phyloP scores from a whole-genome alignment of 1,284 basidiomycete species.

The Cerrena zonata region DNA sequence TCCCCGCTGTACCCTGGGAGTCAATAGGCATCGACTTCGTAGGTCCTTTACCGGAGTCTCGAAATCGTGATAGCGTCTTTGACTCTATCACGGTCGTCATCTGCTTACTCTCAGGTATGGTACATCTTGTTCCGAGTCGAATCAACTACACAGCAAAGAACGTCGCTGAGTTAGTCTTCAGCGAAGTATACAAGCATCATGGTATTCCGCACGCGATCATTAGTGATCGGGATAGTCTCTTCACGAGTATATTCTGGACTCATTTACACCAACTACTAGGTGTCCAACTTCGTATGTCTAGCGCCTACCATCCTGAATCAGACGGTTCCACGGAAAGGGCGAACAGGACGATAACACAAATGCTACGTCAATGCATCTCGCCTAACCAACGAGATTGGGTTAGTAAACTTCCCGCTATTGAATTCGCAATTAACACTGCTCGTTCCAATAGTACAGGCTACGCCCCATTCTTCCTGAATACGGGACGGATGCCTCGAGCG shows the following conservation, averaged over 20 bases:
- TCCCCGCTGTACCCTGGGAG: slow-evolving; percentile 25
- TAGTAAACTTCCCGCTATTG: slow-evolving; percentile 29
- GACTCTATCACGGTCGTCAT: slow-evolving; percentile 31
- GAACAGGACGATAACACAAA: slow-evolving; percentile 35
- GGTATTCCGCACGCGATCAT: slow-evolving; percentile 37
- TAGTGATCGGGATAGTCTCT: slow-evolving; percentile 37
- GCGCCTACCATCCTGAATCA: slow-evolving; percentile 40
- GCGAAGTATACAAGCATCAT: slow-evolving; percentile 34
- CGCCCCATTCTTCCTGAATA: slow-evolving; percentile 32
- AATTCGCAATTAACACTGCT: slow-evolving; percentile 30
- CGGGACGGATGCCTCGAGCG: slow-evolving; percentile 27
- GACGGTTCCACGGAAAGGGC: slow-evolving; percentile 37
- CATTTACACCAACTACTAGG: slow-evolving; percentile 30
- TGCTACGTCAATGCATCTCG: slow-evolving; percentile 30
- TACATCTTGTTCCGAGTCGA: slow-evolving; percentile 26
- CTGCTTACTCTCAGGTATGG: slow-evolving; percentile 29
- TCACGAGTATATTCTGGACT: slow-evolving; percentile 41
- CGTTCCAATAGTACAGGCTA: slow-evolving; percentile 30
- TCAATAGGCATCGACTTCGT: slow-evolving; percentile 34
- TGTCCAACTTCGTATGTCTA: slow-evolving; percentile 34
- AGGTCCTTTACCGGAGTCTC: slow-evolving; percentile 29
- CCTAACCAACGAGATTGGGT: slow-evolving; percentile 36
- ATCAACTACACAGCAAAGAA: slow-evolving; percentile 30
- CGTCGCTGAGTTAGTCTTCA: slow-evolving; percentile 37
- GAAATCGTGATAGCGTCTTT: slow-evolving; percentile 21